Evolutionary conservation across 305 asterid species (phyloP).

Genomic region (Ruellia speciosa): DNA sequence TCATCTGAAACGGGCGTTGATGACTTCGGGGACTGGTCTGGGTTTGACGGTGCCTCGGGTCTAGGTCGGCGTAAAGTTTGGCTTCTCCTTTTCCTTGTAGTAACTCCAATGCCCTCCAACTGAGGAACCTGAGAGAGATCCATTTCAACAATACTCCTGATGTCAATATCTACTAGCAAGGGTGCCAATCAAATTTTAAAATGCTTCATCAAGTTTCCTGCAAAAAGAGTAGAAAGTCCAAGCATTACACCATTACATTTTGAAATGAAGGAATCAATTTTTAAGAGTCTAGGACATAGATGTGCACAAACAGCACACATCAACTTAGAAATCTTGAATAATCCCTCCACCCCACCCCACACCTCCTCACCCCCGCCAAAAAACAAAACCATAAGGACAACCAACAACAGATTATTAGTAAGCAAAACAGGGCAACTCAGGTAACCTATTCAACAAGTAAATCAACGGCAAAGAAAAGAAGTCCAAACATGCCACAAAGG

Average conservation of each 20-base stretch:
- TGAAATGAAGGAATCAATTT: not conserved
- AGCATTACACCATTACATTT: no score
- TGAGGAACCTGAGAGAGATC: constrained; percentile 49
- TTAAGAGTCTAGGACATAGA: no score
- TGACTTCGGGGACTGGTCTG: constrained; percentile 43
- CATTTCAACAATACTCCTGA: constrained; percentile 31
- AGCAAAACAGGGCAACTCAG: not conserved
- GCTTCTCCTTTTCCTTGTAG: constrained; percentile 64
- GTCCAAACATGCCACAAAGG: not conserved
- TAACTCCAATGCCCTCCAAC: constrained; percentile 37
- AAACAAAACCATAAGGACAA: not conserved
- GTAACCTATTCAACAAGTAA: constrained; percentile 11
- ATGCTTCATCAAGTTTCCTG: no score
- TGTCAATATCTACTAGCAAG: not conserved
- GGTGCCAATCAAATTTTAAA: no score
- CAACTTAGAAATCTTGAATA: constrained; percentile 3
- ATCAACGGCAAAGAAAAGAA: not conserved
- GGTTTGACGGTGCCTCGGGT: constrained; percentile 44
- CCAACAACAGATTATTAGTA: not conserved
- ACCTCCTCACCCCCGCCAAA: not conserved
- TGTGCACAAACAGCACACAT: not conserved
- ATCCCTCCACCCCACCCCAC: constrained; percentile 3
- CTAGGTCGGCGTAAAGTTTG: constrained; percentile 68
- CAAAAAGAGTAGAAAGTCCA: no score
- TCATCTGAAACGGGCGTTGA: constrained; percentile 57